Conservation (phyloP, 2,329 filamentous ascomycete species). For the Bretziella fagacearum region DNA sequence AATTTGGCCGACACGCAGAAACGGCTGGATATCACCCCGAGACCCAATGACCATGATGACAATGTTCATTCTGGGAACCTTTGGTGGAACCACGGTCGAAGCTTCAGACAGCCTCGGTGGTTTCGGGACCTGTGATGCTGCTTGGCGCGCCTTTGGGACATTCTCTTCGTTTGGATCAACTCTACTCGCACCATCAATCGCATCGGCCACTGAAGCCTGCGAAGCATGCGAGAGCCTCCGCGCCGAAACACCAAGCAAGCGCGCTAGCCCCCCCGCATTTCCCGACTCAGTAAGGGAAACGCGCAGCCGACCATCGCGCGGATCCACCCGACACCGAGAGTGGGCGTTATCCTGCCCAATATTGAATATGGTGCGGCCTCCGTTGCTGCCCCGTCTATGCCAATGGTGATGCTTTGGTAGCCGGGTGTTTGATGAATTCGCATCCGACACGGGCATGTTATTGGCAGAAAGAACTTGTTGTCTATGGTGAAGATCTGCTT, state of each 20-base stretch:
- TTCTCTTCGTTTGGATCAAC: not conserved
- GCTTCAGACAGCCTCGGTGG: conserved; percentile 7
- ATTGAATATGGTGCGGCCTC: conserved; percentile 26
- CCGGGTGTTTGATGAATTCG: not conserved
- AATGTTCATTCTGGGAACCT: conserved; percentile 42
- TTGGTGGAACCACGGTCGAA: not conserved
- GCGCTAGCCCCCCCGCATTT: conserved; percentile 51
- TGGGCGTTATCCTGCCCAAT: conserved; percentile 48
- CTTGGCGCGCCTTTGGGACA: not conserved
- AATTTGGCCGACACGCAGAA: conserved; percentile 56
- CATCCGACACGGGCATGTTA: not conserved
- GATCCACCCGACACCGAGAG: conserved; percentile 44
- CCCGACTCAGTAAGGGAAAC: conserved; percentile 56
- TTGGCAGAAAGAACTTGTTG: not conserved
- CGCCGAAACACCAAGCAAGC: conserved; percentile 3
- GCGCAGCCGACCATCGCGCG: conserved; percentile 51
- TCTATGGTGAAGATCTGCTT: not conserved
- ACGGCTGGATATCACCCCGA: conserved; percentile 66
- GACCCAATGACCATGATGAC: conserved; percentile 74
- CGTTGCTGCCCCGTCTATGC: not conserved
- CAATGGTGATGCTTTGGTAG: not conserved
- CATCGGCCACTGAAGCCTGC: not conserved
- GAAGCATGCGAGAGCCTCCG: not conserved
- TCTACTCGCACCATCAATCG: not conserved
- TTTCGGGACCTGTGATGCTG: conserved; percentile 10